Evolutionary conservation across 805 yeast genomes (phyloP).

Genomic region (Saccharomycopsis schoenii): DNA sequence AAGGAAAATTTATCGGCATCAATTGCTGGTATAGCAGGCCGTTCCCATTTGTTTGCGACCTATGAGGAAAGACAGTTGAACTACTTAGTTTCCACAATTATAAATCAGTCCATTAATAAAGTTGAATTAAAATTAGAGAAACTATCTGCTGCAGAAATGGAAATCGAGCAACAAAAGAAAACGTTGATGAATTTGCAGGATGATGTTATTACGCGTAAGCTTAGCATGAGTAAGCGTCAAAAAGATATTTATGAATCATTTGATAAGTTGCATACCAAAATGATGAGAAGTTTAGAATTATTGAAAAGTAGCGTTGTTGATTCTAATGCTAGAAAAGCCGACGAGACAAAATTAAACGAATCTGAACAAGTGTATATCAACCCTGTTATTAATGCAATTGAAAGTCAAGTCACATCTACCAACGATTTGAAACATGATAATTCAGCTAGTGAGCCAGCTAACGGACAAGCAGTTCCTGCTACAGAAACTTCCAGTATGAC

Average conservation of each 20-base stretch:
- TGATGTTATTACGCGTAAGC: slow-evolving; percentile 53
- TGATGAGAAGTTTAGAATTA: not conserved
- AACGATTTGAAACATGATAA: not conserved
- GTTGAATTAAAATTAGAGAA: slow-evolving; percentile 54
- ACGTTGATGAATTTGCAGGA: slow-evolving; percentile 52
- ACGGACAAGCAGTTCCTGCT: not conserved
- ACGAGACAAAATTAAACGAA: slow-evolving; percentile 13
- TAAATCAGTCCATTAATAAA: slow-evolving; percentile 54
- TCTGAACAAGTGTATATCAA: slow-evolving; percentile 4
- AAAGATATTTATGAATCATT: slow-evolving; percentile 3
- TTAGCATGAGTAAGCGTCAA: slow-evolving; percentile 56
- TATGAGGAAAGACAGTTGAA: slow-evolving; percentile 74
- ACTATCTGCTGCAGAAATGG: slow-evolving; percentile 51
- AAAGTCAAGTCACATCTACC: too few species aligned
- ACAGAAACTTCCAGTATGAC: too few species aligned
- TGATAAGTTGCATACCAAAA: slow-evolving; percentile 21
- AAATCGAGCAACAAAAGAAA: slow-evolving; percentile 55
- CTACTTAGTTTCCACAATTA: slow-evolving; percentile 43
- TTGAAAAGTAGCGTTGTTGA: not conserved
- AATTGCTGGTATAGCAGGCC: slow-evolving; percentile 66
- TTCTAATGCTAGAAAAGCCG: not conserved
- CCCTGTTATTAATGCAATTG: not conserved
- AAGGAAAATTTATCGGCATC: slow-evolving; percentile 61
- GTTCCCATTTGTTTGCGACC: slow-evolving; percentile 70
- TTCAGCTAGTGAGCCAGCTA: not conserved